phyloP scores from a whole-genome alignment of 23 red algal species.

The Gracilariopsis chorda region DNA sequence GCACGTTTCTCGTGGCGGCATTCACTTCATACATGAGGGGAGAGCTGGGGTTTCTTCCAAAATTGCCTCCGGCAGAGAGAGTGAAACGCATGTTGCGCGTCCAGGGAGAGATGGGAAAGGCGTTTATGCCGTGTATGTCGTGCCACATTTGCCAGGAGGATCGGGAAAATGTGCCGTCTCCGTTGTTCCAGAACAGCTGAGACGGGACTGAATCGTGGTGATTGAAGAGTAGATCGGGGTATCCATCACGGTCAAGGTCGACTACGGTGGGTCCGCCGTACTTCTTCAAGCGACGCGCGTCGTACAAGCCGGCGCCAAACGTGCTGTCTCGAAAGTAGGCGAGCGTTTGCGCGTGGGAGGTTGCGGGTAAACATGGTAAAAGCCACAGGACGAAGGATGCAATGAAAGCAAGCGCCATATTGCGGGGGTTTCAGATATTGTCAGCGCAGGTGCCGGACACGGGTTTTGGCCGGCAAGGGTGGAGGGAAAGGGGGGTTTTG shows the following conservation, averaged over 20 bases:
- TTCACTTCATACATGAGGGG: slow-evolving; percentile 17
- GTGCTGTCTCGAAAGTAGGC: slow-evolving; percentile 8
- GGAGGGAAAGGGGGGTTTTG: too few species aligned
- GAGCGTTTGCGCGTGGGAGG: background rate
- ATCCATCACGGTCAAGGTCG: slow-evolving; percentile 15
- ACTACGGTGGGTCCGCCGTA: slow-evolving; percentile 20
- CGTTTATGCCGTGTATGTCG: background rate
- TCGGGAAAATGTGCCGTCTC: background rate
- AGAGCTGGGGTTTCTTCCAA: background rate
- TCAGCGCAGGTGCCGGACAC: too few species aligned
- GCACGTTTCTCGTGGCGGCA: background rate
- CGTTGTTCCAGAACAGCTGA: slow-evolving; percentile 19
- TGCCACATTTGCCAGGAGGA: background rate
- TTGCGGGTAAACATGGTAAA: too few species aligned
- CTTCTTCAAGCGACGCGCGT: background rate
- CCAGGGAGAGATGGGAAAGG: slow-evolving; percentile 9
- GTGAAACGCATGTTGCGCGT: slow-evolving; percentile 3
- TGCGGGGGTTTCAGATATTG: too few species aligned
- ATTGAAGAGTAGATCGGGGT: background rate
- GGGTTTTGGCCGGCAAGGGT: too few species aligned
- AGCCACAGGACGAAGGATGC: too few species aligned
- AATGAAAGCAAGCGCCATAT: too few species aligned
- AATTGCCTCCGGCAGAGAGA: slow-evolving; percentile 14
- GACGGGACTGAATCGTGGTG: slow-evolving; percentile 2
- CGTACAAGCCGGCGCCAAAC: background rate